phyloP scores from a whole-genome alignment of 1,139 yeast species.

The Debaryomycetaceae sp. region DNA sequence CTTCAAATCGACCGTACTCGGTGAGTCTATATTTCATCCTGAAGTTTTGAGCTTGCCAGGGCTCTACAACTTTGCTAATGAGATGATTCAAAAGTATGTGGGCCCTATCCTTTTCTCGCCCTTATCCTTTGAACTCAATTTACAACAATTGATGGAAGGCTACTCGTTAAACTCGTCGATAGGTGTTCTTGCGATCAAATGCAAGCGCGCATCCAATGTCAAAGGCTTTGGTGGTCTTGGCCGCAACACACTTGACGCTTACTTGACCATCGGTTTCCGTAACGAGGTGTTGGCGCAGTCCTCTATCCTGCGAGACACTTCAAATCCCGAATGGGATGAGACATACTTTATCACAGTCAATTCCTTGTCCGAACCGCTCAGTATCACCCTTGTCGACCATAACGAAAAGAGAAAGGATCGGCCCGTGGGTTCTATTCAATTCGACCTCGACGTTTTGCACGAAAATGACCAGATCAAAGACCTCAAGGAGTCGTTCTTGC shows the following conservation, averaged over 20 bases:
- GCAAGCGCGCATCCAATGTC: slow-evolving; percentile 57
- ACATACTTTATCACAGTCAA: slow-evolving; percentile 58
- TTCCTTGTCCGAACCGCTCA: slow-evolving; percentile 71
- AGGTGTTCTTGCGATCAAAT: slow-evolving; percentile 69
- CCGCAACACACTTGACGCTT: slow-evolving; percentile 85
- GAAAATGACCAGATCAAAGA: slow-evolving; percentile 43
- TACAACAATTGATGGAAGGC: slow-evolving; percentile 85
- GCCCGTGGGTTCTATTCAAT: slow-evolving; percentile 64
- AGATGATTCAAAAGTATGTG: slow-evolving; percentile 72
- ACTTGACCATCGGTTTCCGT: slow-evolving; percentile 59
- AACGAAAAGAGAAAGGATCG: slow-evolving; percentile 76
- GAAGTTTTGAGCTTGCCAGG: slow-evolving; percentile 86
- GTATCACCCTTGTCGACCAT: slow-evolving; percentile 59
- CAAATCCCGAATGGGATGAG: slow-evolving; percentile 77
- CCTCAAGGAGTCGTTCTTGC: slow-evolving; percentile 46
- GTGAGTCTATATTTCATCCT: slow-evolving; percentile 76
- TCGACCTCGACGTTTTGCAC: slow-evolving; percentile 60
- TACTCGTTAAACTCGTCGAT: slow-evolving; percentile 69
- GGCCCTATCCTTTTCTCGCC: slow-evolving; percentile 88
- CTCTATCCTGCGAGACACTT: slow-evolving; percentile 51
- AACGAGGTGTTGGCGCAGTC: slow-evolving; percentile 55
- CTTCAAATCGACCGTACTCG: slow-evolving; percentile 61
- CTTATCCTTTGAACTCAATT: slow-evolving; percentile 81
- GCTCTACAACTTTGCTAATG: slow-evolving; percentile 64
- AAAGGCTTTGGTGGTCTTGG: slow-evolving; percentile 60